Base-by-base conservation (phyloP, 441 rosid genomes). In the Erodium chrysanthum region DNA sequence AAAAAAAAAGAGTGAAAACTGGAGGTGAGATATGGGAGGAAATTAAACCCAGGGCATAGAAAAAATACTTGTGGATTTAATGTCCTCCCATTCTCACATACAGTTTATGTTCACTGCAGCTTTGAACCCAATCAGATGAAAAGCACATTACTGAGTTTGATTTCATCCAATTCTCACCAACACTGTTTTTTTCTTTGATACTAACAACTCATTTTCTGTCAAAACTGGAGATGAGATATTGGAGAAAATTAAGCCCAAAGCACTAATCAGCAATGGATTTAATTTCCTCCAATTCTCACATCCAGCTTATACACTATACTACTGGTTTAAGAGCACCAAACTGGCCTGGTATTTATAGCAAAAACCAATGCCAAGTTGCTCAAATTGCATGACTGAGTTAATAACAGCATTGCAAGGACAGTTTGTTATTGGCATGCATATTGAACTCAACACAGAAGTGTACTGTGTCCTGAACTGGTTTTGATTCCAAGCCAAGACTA, bases 201-300 rank as follows among this genome's bases (percentile, higher is more conserved):
- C 35, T 31, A 1, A 7, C 35, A 31, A 31, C 35, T 31, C 5
- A 31, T 4, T 58, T 68, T 42, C 15, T n/a, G 23, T 23, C 15
- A 60, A 68, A 42, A 14, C 27, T 9, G 66, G 37, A 60, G 59
- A 54, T 60, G 65, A 69, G 71, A 69, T 69, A 10, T 25, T 60
- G 42, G 17, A 23, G 66, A 42, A 69, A 42, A 29, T 48, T 69
- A 46, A 63, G 33, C 67, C 62, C 37, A 1, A 29, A 11, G 7
- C 2, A 33, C 37, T 33, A 33, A 33, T 33, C 18, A 21, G 23
- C 17, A 50, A 33, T 15, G 17, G 56, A 63, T 64, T 70, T 37
- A 65, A 54, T 70, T 70, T 50, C 42, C 68, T 35, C 65, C 44
- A 23, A 4, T 70, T 50, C 68, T 70, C 23, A 63, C 64, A 5